Base-by-base conservation (phyloP, 441 rosid genomes). In the Eugenia klotzschiana region DNA sequence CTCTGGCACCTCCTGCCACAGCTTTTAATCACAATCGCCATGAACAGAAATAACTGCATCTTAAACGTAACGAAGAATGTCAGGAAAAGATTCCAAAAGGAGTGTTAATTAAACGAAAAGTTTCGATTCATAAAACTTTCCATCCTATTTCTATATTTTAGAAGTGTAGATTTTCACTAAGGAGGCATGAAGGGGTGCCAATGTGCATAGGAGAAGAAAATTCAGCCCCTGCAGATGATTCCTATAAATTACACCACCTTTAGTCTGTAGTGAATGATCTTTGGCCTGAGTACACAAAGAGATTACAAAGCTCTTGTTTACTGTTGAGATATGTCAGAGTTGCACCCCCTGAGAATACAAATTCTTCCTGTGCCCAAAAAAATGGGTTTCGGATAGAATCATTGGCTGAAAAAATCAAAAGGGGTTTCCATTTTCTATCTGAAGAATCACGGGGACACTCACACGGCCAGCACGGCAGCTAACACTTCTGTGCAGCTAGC, bases 1-100 rank as follows among this genome's bases (percentile, higher is more conserved):
- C 98, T 88, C 93, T 93, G 60, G 96, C 94, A 85, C 98, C 98
- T 92, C 94, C 98, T 50, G 93, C 91, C 37, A 95, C 96, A 84
- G 97, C 98, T 89, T 89, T 92, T 95, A 20, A 94, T 86, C 51
- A 94, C 94, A 79, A 95, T 88, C 54, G 93, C 90, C 94, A 94
- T 90, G 82, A 37, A 4, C 40, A 37, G 40, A 37, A 37, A 37
- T 37, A 4, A 37, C 40, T 37, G 4, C 40, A 4, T 37, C 40
- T 37, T 37, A 37, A 37, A 37, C 6, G 40, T 37, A 37, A 37
- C 6, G 40, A 37, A 37, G 40, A 37, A 37, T 37, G 40, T 37
- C 6, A 37, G 40, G 40, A 37, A 6, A 37, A 37, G 40, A 37
- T 37, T 37, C 40, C 40, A 37, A 4, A 4, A 37, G 40, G 40